phyloP scores from a whole-genome alignment of 148 eudicot genomes.

The Persicaria tinctoria region DNA sequence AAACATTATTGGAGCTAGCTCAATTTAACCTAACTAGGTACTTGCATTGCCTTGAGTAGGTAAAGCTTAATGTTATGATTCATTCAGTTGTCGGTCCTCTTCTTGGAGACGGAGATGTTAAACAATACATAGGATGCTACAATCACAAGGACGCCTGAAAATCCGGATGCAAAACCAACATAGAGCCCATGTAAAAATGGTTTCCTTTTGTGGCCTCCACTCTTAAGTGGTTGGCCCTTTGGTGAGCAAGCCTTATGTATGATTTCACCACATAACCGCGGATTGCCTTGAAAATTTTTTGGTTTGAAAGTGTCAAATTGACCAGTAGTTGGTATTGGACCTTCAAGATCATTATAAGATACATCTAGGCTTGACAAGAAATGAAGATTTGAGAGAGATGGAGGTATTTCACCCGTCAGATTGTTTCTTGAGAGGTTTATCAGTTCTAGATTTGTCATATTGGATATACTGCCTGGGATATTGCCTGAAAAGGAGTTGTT shows the following conservation, averaged over 20 bases:
- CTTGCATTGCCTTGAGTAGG: not conserved
- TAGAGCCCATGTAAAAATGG: not conserved
- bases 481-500: constrained; percentile 49
- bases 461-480: constrained; percentile 63
- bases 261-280: constrained; percentile 21
- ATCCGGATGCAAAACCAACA: not conserved
- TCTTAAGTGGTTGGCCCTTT: not conserved
- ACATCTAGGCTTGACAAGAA: constrained; percentile 42
- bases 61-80: not conserved
- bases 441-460: constrained; percentile 51
- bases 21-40: not conserved
- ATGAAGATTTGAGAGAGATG: constrained; percentile 44
- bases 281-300: constrained; percentile 23
- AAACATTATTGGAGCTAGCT: not conserved
- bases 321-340: constrained; percentile 45
- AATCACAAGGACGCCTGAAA: not conserved
- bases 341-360: constrained; percentile 47
- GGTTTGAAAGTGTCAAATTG: constrained; percentile 34
- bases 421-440: constrained; percentile 56
- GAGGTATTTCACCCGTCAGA: constrained; percentile 64
- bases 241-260: constrained; percentile 4
- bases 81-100: not conserved
- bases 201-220: not conserved
- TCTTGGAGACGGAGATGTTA: not conserved
- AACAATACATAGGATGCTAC: not conserved